These are phyloP conservation scores for Leonotis leonurus DNA, from an alignment of 257 asterid species.

Conservation along the genomic window DNA sequence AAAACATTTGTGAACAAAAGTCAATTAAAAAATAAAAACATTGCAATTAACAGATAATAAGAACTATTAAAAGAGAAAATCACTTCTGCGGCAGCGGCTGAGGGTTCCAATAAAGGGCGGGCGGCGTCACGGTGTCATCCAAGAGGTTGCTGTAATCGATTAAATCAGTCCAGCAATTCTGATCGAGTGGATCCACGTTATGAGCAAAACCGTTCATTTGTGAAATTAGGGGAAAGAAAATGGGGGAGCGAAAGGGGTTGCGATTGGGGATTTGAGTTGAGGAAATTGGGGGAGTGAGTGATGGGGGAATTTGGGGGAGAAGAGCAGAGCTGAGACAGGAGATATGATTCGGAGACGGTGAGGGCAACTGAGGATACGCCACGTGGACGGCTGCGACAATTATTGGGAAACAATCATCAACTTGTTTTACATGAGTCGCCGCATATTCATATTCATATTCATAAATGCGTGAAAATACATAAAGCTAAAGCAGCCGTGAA, in stretches of 20 bases:
- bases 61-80: background rate
- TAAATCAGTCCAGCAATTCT: conserved; percentile 38
- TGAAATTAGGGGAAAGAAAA: conserved; percentile 7
- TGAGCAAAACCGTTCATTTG: conserved; percentile 25
- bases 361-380: conserved; percentile 15
- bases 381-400: conserved; percentile 24
- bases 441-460: too few species aligned
- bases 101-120: conserved; percentile 38
- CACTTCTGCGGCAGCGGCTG: conserved; percentile 32
- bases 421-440: conserved; percentile 12
- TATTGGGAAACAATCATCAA: conserved; percentile 6
- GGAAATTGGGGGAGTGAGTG: conserved; percentile 12
- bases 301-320: conserved; percentile 12
- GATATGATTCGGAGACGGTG: conserved; percentile 17
- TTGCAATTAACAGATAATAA: background rate
- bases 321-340: background rate
- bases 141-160: conserved; percentile 41
- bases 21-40: background rate
- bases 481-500: too few species aligned
- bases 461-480: conserved; percentile 16
- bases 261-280: background rate
- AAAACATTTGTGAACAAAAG: background rate
- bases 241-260: background rate
- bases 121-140: conserved; percentile 31
- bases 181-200: conserved; percentile 36